These are phyloP conservation scores for Yarrowia sp. DNA, from an alignment of 805 yeast genomes.

Conservation along the genomic window DNA sequence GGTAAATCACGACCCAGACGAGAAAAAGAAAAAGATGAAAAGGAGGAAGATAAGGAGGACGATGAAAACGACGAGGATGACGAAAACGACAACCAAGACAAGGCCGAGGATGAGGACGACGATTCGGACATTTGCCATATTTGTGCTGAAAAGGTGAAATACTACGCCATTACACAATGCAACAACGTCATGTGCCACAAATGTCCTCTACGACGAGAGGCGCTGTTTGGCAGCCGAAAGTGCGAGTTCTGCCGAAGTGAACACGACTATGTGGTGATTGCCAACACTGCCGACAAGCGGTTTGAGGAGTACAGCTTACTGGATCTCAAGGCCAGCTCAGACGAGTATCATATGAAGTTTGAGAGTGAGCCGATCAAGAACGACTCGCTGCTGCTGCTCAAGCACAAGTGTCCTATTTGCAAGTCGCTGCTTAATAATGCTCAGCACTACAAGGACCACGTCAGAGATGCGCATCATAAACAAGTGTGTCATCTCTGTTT, in stretches of 20 bases:
- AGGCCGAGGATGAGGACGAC: background rate
- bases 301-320: slow-evolving; percentile 38
- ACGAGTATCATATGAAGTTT: slow-evolving; percentile 51
- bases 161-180: slow-evolving; percentile 75
- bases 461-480: slow-evolving; percentile 65
- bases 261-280: slow-evolving; percentile 54
- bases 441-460: slow-evolving; percentile 64
- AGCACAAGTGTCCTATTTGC: slow-evolving; percentile 55
- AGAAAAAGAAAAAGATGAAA: background rate
- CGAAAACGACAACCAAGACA: background rate
- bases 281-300: slow-evolving; percentile 40
- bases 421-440: slow-evolving; percentile 46
- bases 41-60: background rate
- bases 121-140: slow-evolving; percentile 55
- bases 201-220: slow-evolving; percentile 81
- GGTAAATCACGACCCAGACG: slow-evolving; percentile 4
- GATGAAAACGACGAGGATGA: background rate
- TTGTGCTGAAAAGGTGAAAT: slow-evolving; percentile 71
- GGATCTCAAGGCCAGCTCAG: slow-evolving; percentile 44
- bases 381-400: slow-evolving; percentile 52
- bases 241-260: slow-evolving; percentile 87
- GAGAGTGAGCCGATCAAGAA: slow-evolving; percentile 51
- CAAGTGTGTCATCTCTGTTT: slow-evolving; percentile 75
- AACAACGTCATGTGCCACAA: slow-evolving; percentile 78
- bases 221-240: slow-evolving; percentile 64